These are phyloP conservation scores for Fusarium cyanostomum DNA, from an alignment of 2,329 filamentous ascomycete genomes.

Conservation along the genomic window DNA sequence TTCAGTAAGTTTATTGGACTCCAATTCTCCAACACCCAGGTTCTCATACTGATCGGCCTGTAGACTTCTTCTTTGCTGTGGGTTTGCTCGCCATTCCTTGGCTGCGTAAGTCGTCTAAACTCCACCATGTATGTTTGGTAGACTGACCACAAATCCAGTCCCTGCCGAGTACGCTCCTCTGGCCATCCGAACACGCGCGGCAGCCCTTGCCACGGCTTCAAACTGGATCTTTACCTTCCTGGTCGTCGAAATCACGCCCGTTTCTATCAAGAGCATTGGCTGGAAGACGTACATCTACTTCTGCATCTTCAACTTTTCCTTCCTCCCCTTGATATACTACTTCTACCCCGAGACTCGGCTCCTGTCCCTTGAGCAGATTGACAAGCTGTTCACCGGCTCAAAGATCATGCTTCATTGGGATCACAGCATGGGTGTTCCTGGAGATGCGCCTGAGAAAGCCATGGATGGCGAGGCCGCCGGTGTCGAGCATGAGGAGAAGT, in stretches of 20 bases:
- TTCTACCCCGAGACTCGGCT: slow-evolving; percentile 60
- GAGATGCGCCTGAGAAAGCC: slow-evolving; percentile 37
- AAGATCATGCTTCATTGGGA: slow-evolving; percentile 47
- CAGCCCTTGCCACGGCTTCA: slow-evolving; percentile 50
- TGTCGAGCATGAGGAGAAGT: slow-evolving; percentile 36
- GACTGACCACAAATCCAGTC: slow-evolving; percentile 34
- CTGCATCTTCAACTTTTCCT: slow-evolving; percentile 49
- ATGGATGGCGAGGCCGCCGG: slow-evolving; percentile 25
- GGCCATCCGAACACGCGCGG: slow-evolving; percentile 51
- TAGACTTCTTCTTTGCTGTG: slow-evolving; percentile 53
- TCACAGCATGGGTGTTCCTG: slow-evolving; percentile 45
- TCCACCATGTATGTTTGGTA: background rate
- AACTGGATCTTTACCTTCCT: slow-evolving; percentile 52
- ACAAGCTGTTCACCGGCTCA: slow-evolving; percentile 49
- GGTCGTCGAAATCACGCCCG: slow-evolving; percentile 52
- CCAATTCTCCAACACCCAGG: background rate
- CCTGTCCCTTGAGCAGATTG: slow-evolving; percentile 60
- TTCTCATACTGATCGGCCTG: background rate
- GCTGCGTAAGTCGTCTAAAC: slow-evolving; percentile 38
- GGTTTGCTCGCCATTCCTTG: slow-evolving; percentile 53
- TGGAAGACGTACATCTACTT: slow-evolving; percentile 53
- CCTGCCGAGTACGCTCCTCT: slow-evolving; percentile 56
- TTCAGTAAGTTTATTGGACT: slow-evolving; percentile 41
- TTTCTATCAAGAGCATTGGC: slow-evolving; percentile 50
- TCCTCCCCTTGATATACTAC: slow-evolving; percentile 57